These are phyloP conservation scores for Tylopilus subfusipes DNA, from an alignment of 768 basidiomycete species.

Conservation along the genomic window DNA sequence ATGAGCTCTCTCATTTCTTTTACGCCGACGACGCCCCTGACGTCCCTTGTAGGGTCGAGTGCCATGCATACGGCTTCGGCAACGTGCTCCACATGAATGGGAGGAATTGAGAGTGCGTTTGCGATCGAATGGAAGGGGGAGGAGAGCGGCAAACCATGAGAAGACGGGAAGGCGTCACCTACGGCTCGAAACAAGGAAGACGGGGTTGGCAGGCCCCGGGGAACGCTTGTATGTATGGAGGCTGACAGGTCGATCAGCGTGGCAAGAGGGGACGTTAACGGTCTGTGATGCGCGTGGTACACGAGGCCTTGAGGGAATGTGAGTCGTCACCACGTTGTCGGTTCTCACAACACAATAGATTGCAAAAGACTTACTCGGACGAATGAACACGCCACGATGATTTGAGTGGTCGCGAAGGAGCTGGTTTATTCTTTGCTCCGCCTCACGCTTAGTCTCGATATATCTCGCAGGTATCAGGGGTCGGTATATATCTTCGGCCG, in stretches of 20 bases:
- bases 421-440: conserved; percentile 66
- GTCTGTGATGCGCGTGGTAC: conserved; percentile 92
- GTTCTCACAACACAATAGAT: conserved; percentile 10
- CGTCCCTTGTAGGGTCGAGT: conserved; percentile 46
- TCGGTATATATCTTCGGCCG: conserved; percentile 83
- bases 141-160: conserved; percentile 31
- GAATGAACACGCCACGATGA: conserved; percentile 74
- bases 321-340: conserved; percentile 13
- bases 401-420: conserved; percentile 43
- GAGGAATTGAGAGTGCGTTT: conserved; percentile 77
- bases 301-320: conserved; percentile 65
- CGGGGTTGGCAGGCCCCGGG: conserved; percentile 59
- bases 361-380: conserved; percentile 68
- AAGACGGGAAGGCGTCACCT: conserved; percentile 36
- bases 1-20: conserved; percentile 70
- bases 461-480: conserved; percentile 84
- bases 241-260: conserved; percentile 80
- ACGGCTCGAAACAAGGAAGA: conserved; percentile 57
- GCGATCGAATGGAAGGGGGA: conserved; percentile 66
- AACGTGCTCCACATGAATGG: conserved; percentile 95
- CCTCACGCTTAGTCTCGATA: conserved; percentile 91
- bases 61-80: conserved; percentile 76
- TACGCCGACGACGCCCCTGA: conserved; percentile 68
- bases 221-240: conserved; percentile 58
- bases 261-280: conserved; percentile 83